Base-by-base conservation (phyloP, 2,329 filamentous ascomycete species). In the Stagonosporopsis rhizophila region DNA sequence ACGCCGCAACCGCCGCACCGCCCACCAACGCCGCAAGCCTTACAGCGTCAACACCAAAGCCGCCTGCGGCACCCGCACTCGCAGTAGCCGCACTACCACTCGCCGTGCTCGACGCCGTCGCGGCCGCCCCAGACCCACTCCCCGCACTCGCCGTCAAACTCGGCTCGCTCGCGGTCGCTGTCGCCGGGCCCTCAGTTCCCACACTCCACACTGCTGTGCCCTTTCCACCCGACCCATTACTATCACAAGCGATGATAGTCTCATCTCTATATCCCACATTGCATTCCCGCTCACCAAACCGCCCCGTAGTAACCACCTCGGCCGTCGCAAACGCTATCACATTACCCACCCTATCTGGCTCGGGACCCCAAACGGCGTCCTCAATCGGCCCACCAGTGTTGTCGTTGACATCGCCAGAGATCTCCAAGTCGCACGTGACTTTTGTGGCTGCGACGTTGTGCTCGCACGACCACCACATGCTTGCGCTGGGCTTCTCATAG, bases 391-490 rank as follows among this genome's bases (percentile, higher is more conserved):
- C 52, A 4, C 22, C 40, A 2, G 52, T 55, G 22, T 53, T 47
- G n/a, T 55, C 52, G n/a, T 34, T 34, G 11, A 49, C 45, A 11
- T 49, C 32, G 2, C 52, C 52, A 2, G 11, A 20, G 20, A 55
- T 17, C 14, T 45, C 44, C 11, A 55, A n/a, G 4, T 35, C 39
- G n/a, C 52, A 55, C 12, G 45, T 25, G 6, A 55, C 14, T 11
- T 44, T 35, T 20, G 52, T 55, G 5, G 27, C 41, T 6, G 25
- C 27, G 4, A 19, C 17, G 15, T 35, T 9, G 34, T 49, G 49
- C 4, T 55, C 52, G 14, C 52, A 55, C 6, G 38, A 25, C 52
- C 52, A 55, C 52, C 52, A 55, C 7, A 40, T 25, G n/a, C 49
- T 52, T 8, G 20, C 19, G 12, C 17, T 19, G 6, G 19, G n/a